phyloP scores from a whole-genome alignment of 108 stramenopile genomes.

The Cyclostephanos tholiformis region DNA sequence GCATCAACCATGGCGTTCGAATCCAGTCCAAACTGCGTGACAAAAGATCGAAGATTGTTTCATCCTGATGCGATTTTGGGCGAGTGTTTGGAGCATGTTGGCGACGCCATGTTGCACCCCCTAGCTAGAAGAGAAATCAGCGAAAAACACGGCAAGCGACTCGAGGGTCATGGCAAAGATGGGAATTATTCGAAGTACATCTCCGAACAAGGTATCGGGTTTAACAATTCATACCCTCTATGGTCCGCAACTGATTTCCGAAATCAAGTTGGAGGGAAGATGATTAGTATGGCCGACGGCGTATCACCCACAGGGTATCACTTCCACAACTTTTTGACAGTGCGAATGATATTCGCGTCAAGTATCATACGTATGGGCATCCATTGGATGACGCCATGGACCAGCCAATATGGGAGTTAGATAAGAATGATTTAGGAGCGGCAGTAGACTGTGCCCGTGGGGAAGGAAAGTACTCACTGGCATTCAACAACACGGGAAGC shows the following conservation, averaged over 20 bases:
- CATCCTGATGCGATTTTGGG: conserved; percentile 66
- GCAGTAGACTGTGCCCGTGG: conserved; percentile 37
- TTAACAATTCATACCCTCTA: conserved; percentile 23
- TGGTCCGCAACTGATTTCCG: conserved; percentile 38
- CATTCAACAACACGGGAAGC: conserved; percentile 11
- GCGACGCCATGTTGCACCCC: conserved; percentile 39
- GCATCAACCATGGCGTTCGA: conserved; percentile 49
- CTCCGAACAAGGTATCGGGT: neutral
- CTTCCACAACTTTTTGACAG: conserved; percentile 62
- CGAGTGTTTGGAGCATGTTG: conserved; percentile 58
- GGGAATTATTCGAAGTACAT: conserved; percentile 22
- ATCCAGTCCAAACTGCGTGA: conserved; percentile 44
- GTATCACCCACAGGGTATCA: conserved; percentile 57
- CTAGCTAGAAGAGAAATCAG: conserved; percentile 19
- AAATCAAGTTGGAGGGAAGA: conserved; percentile 14
- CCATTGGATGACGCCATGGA: conserved; percentile 26
- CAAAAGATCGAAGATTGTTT: conserved; percentile 25
- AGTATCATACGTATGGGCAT: conserved; percentile 63
- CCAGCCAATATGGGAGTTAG: conserved; percentile 21
- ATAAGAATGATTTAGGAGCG: conserved; percentile 23
- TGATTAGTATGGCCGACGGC: conserved; percentile 4
- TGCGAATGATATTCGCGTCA: conserved; percentile 36
- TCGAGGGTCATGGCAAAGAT: conserved; percentile 15
- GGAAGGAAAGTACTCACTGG: neutral
- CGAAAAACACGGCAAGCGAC: conserved; percentile 25